phyloP scores from a whole-genome alignment of 805 yeast genomes.

The Candida tibetensis region DNA sequence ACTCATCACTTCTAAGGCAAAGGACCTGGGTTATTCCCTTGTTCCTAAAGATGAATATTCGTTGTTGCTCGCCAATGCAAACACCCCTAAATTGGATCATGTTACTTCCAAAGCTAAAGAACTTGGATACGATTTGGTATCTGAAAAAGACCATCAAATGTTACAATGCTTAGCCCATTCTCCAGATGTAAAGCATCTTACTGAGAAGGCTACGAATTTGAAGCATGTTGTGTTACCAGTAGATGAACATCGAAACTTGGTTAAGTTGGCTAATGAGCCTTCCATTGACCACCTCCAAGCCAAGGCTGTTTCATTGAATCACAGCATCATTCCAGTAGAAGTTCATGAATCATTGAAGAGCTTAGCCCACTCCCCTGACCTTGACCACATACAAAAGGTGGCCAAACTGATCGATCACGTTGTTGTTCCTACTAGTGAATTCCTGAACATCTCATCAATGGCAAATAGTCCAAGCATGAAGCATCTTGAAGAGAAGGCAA shows the following conservation, averaged over 20 bases:
- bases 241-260: slow-evolving; percentile 4
- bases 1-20: slow-evolving; percentile 15
- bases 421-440: slow-evolving; percentile 1
- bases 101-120: slow-evolving; percentile 12
- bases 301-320: slow-evolving; percentile 5
- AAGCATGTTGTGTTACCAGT: slow-evolving; percentile 4
- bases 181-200: slow-evolving; percentile 9
- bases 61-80: slow-evolving; percentile 4
- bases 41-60: slow-evolving; percentile 12
- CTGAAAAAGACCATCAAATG: slow-evolving; percentile 11
- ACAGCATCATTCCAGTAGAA: slow-evolving; percentile 14
- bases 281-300: slow-evolving; percentile 10
- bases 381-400: slow-evolving; percentile 4
- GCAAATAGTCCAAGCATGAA: slow-evolving; percentile 10
- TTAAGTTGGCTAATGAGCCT: slow-evolving; percentile 14
- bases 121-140: slow-evolving; percentile 15
- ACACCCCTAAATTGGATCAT: slow-evolving; percentile 15
- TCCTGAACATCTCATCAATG: not conserved
- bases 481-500: slow-evolving; percentile 10
- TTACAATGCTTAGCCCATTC: slow-evolving; percentile 11
- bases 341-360: slow-evolving; percentile 17
- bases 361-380: slow-evolving; percentile 13
- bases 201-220: slow-evolving; percentile 5
- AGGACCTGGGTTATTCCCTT: slow-evolving; percentile 8
- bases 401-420: slow-evolving; percentile 2